phyloP scores from a whole-genome alignment of 768 basidiomycete genomes.

The Trametes sanguinea region DNA sequence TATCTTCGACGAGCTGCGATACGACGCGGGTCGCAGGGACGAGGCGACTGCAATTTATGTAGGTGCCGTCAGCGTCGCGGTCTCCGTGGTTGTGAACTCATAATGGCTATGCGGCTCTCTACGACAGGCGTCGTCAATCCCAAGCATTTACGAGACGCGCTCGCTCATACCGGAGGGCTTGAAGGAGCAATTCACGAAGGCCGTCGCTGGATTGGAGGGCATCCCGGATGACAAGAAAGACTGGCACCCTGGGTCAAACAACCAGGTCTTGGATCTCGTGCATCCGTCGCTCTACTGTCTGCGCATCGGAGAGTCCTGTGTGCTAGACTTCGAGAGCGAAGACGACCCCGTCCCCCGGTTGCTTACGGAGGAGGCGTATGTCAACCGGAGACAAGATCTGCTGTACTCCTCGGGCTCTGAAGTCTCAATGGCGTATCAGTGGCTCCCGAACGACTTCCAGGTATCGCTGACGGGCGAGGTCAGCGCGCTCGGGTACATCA shows the following conservation, averaged over 20 bases:
- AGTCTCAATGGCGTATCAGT: slow-evolving; percentile 20
- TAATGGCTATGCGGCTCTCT: too few relatives aligned
- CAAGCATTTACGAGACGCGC: slow-evolving; percentile 4
- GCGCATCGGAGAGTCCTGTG: slow-evolving; percentile 2
- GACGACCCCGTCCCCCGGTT: too few relatives aligned
- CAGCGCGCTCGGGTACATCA: slow-evolving; percentile 32
- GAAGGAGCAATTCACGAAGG: not conserved
- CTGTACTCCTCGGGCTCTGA: too few relatives aligned
- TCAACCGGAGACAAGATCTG: too few relatives aligned
- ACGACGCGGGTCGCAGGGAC: slow-evolving; percentile 12
- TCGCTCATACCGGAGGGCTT: slow-evolving; percentile 10
- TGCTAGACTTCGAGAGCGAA: not conserved
- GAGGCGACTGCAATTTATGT: slow-evolving; percentile 16
- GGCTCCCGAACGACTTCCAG: slow-evolving; percentile 35
- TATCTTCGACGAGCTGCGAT: slow-evolving; percentile 14
- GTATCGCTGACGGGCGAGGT: slow-evolving; percentile 27
- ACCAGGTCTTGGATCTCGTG: slow-evolving; percentile 47
- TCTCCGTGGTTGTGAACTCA: too few relatives aligned
- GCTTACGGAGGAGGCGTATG: too few relatives aligned
- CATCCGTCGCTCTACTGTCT: slow-evolving; percentile 48
- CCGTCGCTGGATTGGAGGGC: slow-evolving; percentile 34
- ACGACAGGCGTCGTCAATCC: not conserved
- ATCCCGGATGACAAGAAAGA: slow-evolving; percentile 41
- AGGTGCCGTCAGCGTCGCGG: not conserved
- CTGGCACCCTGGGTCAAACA: slow-evolving; percentile 49